Conservation (phyloP, 495 filamentous ascomycete genomes). For the Penicillium arizonense region DNA sequence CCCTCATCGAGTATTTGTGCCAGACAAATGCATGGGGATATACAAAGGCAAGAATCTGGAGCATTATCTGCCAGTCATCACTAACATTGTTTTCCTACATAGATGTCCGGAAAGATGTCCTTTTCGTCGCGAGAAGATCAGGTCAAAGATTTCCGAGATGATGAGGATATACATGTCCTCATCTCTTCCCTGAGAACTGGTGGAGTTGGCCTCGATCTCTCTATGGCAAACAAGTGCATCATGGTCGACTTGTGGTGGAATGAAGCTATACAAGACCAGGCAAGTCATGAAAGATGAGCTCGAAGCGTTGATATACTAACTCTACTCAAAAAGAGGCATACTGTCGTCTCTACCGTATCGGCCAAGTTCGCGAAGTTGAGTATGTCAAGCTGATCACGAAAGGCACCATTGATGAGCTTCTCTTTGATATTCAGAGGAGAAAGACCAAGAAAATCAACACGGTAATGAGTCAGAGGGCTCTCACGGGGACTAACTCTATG, state of each 20-base stretch:
- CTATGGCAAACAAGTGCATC: constrained; percentile 56
- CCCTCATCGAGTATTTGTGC: constrained; percentile 29
- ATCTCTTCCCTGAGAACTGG: constrained; percentile 48
- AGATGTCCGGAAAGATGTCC: constrained; percentile 35
- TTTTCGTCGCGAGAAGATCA: constrained; percentile 21
- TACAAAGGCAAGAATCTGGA: constrained; percentile 19
- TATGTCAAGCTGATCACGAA: constrained; percentile 51
- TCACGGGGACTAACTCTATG: no score
- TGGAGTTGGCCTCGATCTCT: constrained; percentile 51
- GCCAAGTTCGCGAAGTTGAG: constrained; percentile 54
- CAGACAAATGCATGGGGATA: constrained; percentile 21
- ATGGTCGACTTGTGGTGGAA: constrained; percentile 64
- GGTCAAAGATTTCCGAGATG: constrained; percentile 27
- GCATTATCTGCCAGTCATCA: neutral
- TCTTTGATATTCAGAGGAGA: constrained; percentile 37
- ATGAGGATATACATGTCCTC: constrained; percentile 30
- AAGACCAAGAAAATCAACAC: neutral
- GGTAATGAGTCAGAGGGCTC: neutral
- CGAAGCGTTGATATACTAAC: neutral
- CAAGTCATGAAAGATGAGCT: constrained; percentile 30
- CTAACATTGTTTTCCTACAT: neutral
- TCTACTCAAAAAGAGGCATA: constrained; percentile 45
- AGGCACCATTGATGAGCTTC: constrained; percentile 50
- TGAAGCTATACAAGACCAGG: constrained; percentile 39
- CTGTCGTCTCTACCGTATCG: constrained; percentile 61